A percentile compares a stretch with the other conserved stretches of the same genome.
Evolutionary conservation across 2,329 filamentous ascomycete species (phyloP).

Genomic region (Talaromyces sp.): DNA sequence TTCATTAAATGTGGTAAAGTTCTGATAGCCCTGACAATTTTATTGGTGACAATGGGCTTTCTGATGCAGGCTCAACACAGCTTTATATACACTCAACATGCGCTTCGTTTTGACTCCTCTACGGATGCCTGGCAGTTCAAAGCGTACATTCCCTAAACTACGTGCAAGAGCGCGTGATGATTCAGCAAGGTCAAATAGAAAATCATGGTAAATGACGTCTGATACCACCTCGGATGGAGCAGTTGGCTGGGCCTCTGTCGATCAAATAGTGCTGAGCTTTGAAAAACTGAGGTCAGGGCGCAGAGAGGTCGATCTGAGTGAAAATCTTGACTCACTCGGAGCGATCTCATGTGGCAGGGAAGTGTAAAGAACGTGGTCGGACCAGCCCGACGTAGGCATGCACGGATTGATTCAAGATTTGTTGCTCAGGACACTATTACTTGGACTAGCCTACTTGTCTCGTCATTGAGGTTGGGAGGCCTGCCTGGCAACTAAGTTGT

Average conservation of each 20-base stretch:
- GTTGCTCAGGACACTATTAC: not conserved
- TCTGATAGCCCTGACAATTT: too few relatives aligned
- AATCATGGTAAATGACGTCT: slow-evolving; percentile 1
- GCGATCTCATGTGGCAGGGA: not conserved
- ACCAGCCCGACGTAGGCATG: not conserved
- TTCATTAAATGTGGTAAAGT: not conserved
- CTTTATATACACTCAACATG: not conserved
- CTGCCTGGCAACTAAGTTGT: not conserved
- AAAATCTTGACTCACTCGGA: not conserved
- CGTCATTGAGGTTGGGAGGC: not conserved
- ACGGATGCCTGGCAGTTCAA: not conserved
- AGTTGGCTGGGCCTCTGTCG: not conserved
- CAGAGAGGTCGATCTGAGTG: not conserved
- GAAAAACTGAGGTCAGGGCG: not conserved
- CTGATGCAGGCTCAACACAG: not conserved
- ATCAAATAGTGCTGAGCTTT: not conserved
- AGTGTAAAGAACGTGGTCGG: not conserved
- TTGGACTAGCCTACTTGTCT: not conserved
- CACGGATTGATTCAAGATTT: not conserved
- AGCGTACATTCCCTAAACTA: not conserved
- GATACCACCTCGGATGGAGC: not conserved
- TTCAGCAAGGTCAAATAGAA: not conserved
- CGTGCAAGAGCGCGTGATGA: not conserved
- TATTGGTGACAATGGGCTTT: not conserved
- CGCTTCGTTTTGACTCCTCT: not conserved